Percentiles rank a stretch among this genome's conserved stretches.
Evolutionary conservation across 495 filamentous ascomycete genomes (phyloP).

Genomic region (Neurospora sp.): DNA sequence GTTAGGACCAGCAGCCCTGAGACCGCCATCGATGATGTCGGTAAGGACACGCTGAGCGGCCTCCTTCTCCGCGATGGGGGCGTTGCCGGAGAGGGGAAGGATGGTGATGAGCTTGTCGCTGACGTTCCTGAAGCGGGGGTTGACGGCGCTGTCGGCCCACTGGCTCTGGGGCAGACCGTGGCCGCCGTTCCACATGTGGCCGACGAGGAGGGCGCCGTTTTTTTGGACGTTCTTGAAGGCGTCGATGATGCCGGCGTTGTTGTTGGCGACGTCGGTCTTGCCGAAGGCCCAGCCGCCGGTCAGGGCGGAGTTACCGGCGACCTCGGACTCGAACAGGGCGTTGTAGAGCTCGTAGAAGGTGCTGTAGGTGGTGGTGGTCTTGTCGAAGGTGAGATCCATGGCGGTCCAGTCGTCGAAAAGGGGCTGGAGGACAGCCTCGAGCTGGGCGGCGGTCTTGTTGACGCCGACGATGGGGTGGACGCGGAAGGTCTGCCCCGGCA

Average conservation of each 20-base stretch:
- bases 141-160: constrained; percentile 25
- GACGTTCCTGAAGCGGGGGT: constrained; percentile 33
- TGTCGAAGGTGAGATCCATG: constrained; percentile 26
- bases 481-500: constrained; percentile 18
- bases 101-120: constrained; percentile 41
- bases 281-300: constrained; percentile 38
- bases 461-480: constrained; percentile 36
- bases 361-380: constrained; percentile 20
- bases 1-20: constrained; percentile 32
- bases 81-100: constrained; percentile 20
- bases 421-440: constrained; percentile 32
- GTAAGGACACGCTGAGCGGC: constrained; percentile 30
- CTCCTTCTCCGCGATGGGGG: constrained; percentile 26
- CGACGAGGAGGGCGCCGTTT: constrained; percentile 30
- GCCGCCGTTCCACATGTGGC: constrained; percentile 42
- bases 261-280: constrained; percentile 29
- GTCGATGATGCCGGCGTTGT: constrained; percentile 29
- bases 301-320: constrained; percentile 30
- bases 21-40: constrained; percentile 32
- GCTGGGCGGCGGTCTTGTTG: constrained; percentile 29
- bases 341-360: constrained; percentile 39
- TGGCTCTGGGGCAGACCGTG: constrained; percentile 20
- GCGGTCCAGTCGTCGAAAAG: constrained; percentile 33
- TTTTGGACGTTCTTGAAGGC: constrained; percentile 30
- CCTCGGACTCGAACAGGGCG: constrained; percentile 37